Percentiles rank a stretch among this genome's conserved stretches.
Evolutionary conservation across 495 filamentous ascomycete species (phyloP).

Genomic region (Penicillium coprophilum): DNA sequence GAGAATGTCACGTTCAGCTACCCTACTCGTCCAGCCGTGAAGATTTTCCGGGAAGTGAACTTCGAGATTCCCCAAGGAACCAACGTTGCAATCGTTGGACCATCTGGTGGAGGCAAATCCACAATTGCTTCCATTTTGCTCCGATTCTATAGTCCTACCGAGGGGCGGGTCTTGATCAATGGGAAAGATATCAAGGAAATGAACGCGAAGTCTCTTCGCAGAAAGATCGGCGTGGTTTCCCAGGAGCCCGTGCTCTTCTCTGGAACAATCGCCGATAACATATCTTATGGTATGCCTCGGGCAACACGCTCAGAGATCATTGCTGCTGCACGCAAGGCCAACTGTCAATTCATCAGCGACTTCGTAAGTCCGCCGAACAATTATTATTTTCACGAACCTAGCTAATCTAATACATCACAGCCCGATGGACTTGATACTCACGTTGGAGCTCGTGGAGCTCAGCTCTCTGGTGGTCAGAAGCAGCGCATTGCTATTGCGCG

Average conservation of each 20-base stretch:
- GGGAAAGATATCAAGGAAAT: slow-evolving; percentile 79
- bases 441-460: slow-evolving; percentile 88
- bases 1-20: slow-evolving; percentile 84
- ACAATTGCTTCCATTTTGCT: slow-evolving; percentile 87
- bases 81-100: slow-evolving; percentile 95
- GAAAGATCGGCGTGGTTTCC: slow-evolving; percentile 90
- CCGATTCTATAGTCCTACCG: slow-evolving; percentile 83
- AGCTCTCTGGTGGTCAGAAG: slow-evolving; percentile 94
- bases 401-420: slow-evolving; percentile 47
- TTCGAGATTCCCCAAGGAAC: slow-evolving; percentile 90
- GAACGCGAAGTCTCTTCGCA: slow-evolving; percentile 92
- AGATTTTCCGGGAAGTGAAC: slow-evolving; percentile 82
- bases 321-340: slow-evolving; percentile 85
- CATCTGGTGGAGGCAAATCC: slow-evolving; percentile 91
- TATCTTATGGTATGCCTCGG: slow-evolving; percentile 82
- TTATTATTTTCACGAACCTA: slow-evolving; percentile 10
- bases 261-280: slow-evolving; percentile 94
- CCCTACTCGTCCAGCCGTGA: slow-evolving; percentile 84
- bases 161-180: slow-evolving; percentile 78
- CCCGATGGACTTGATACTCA: slow-evolving; percentile 93
- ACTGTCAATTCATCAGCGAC: slow-evolving; percentile 93
- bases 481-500: slow-evolving; percentile 96
- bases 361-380: slow-evolving; percentile 56
- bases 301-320: slow-evolving; percentile 81
- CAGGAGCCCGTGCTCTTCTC: slow-evolving; percentile 97